These are phyloP conservation scores for Lepidium campestre DNA, from an alignment of 441 rosid species.

Conservation along the genomic window DNA sequence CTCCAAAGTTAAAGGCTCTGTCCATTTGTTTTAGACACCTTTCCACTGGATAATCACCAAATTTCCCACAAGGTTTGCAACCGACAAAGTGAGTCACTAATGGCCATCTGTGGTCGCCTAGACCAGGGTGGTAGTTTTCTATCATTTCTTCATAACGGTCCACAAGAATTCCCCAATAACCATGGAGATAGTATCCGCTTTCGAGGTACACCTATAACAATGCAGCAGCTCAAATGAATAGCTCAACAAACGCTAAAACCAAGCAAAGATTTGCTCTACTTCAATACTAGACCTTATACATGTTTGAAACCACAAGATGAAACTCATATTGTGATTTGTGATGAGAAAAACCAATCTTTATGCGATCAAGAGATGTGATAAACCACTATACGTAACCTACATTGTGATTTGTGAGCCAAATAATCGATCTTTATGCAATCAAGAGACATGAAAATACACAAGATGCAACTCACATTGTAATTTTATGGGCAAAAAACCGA, in stretches of 20 bases:
- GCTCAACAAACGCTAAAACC: background rate
- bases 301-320: background rate
- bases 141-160: constrained; percentile 89
- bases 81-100: constrained; percentile 93
- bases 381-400: background rate
- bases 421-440: background rate
- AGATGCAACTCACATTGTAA: too few relatives aligned
- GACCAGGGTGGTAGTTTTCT: constrained; percentile 74
- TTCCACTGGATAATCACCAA: constrained; percentile 80
- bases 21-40: constrained; percentile 95
- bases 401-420: background rate
- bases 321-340: constrained; percentile 2
- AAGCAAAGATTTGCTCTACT: background rate
- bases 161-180: constrained; percentile 87
- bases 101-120: constrained; percentile 93
- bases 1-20: constrained; percentile 87
- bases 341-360: background rate
- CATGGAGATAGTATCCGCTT: constrained; percentile 80
- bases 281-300: background rate
- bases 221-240: background rate
- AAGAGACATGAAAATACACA: background rate
- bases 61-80: constrained; percentile 76
- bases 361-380: background rate
- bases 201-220: constrained; percentile 57
- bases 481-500: too few relatives aligned